Evolutionary conservation across 2,329 filamentous ascomycete species (phyloP).

Genomic region (Sarocladiaceae sp.): DNA sequence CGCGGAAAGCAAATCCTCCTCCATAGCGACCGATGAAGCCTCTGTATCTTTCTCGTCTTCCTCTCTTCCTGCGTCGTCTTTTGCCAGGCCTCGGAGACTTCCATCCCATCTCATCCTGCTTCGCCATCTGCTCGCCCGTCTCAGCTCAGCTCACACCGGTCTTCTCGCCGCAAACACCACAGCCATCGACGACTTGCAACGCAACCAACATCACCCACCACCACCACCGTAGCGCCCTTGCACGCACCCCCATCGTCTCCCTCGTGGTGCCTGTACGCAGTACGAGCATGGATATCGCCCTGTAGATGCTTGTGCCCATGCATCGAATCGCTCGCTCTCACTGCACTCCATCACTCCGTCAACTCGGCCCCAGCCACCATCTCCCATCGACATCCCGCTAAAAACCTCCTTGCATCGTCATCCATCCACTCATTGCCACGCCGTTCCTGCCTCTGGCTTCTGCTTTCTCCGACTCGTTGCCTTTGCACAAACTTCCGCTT

Average conservation of each 20-base stretch:
- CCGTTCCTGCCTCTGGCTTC: constrained; percentile 7
- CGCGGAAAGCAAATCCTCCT: too few relatives aligned
- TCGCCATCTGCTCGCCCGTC: too few relatives aligned
- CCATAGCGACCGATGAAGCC: background rate
- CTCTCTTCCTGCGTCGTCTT: background rate
- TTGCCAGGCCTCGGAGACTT: too few relatives aligned
- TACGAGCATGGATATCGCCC: too few relatives aligned
- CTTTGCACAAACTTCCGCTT: too few relatives aligned
- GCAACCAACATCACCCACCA: background rate
- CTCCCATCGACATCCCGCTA: background rate
- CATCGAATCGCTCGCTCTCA: too few relatives aligned
- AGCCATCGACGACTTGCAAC: too few relatives aligned
- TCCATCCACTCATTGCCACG: constrained; percentile 11
- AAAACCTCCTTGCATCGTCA: constrained; percentile 9
- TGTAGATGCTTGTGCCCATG: too few relatives aligned
- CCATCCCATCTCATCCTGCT: too few relatives aligned
- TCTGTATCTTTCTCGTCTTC: background rate
- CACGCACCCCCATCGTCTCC: background rate
- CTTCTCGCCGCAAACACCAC: too few relatives aligned
- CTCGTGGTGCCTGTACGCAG: too few relatives aligned
- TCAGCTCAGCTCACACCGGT: too few relatives aligned
- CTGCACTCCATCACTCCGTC: constrained; percentile 8
- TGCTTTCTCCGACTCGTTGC: background rate
- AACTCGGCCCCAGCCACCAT: constrained; percentile 6
- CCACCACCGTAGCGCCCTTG: constrained; percentile 3